Base-by-base conservation (phyloP, 2,329 filamentous ascomycete genomes). In the Phoma sp. region DNA sequence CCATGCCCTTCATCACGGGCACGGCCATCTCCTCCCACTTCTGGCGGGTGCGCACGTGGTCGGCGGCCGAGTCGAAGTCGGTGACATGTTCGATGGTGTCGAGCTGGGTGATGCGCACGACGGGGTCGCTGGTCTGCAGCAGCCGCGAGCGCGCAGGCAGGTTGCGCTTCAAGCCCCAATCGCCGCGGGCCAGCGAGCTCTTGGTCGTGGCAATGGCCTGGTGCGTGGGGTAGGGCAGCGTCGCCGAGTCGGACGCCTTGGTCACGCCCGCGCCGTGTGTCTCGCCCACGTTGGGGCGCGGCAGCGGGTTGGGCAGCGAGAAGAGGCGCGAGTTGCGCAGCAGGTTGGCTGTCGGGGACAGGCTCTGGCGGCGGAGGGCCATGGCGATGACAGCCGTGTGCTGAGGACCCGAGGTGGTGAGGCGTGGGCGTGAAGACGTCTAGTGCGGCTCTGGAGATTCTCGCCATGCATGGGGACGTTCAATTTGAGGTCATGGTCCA, bases 161-260 rank as follows among this genome's bases (percentile, higher is more conserved):
- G 1, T 92, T 83, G 51, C 94, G 83, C 79, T 98, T 98, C 67
- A 97, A 80, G 13, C 94, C 94, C 93, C 94, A 98, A 71, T 98
- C 94, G 32, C 94, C 94, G 69, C 85, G 85, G 36, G 82, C 80
- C 22, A 91, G 83, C 7, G 92, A 93, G 17, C 86, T 83, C 39
- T 83, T 79, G 6, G 92, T 88, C 0, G 92, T 93, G 13, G 88
- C 88, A 71, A 98, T 89, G 58, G 92, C 85, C 72, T 95, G 90
- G 73, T 90, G 85, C 47, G 87, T 92, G n/a, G 94, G 94, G 76
- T 89, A 90, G 27, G 86, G 84, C 57, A 85, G 82, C 13, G 94
- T 98, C 38, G 89, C 87, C 21, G 86, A 88, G 49, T 87, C 81
- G 15, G 90, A 92, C 58, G 80, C 76, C 58, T 78, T 81, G 50